These are phyloP conservation scores for Fusarium sp. DNA, from an alignment of 2,329 filamentous ascomycete genomes.

Conservation along the genomic window DNA sequence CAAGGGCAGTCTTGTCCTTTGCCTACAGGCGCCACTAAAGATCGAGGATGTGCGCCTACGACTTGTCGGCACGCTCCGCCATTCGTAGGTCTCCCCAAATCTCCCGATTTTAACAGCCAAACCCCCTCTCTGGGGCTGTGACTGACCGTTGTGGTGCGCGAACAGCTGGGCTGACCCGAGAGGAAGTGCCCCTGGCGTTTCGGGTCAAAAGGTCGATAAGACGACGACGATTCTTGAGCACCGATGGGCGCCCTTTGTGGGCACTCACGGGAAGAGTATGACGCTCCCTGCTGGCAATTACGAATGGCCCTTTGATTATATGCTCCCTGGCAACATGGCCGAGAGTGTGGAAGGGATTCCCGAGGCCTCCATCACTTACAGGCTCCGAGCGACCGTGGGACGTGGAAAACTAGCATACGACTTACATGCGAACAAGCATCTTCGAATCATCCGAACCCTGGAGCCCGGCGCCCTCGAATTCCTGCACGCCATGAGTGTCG, in stretches of 20 bases:
- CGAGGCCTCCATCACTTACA: slow-evolving; percentile 91
- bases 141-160: slow-evolving; percentile 30
- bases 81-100: slow-evolving; percentile 67
- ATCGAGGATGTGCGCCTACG: slow-evolving; percentile 82
- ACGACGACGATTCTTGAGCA: slow-evolving; percentile 76
- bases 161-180: slow-evolving; percentile 67
- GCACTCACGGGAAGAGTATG: slow-evolving; percentile 68
- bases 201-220: slow-evolving; percentile 73
- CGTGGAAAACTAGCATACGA: slow-evolving; percentile 92
- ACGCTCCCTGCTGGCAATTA: slow-evolving; percentile 82
- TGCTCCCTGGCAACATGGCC: slow-evolving; percentile 79
- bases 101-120: slow-evolving; percentile 13
- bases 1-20: slow-evolving; percentile 82
- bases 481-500: slow-evolving; percentile 92
- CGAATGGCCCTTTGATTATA: slow-evolving; percentile 84
- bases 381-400: slow-evolving; percentile 90
- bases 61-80: slow-evolving; percentile 77
- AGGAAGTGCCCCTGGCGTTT: slow-evolving; percentile 71
- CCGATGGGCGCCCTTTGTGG: slow-evolving; percentile 78
- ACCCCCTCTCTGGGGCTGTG: not conserved
- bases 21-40: slow-evolving; percentile 77
- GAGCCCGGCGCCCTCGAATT: slow-evolving; percentile 84
- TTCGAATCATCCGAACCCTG: slow-evolving; percentile 84
- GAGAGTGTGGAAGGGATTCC: slow-evolving; percentile 93
- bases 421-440: slow-evolving; percentile 82